phyloP scores from a whole-genome alignment of 768 basidiomycete species.

The Mycena maculata region DNA sequence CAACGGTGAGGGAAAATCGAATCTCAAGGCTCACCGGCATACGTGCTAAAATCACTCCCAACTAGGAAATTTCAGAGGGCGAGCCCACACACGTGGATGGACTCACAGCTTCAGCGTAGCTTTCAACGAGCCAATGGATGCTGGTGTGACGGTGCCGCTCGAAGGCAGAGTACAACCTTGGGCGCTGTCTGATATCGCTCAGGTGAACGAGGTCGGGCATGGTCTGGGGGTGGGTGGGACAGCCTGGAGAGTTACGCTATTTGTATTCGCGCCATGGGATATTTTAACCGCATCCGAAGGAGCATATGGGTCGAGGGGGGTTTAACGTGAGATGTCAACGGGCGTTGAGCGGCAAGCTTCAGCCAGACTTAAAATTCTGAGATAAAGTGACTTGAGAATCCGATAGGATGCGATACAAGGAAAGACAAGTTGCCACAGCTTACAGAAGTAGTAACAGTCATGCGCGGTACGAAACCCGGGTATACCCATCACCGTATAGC shows the following conservation, averaged over 20 bases:
- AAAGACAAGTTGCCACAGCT: background rate
- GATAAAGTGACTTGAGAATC: no score
- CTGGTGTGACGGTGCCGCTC: slow-evolving; percentile 34
- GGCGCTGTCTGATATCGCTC: slow-evolving; percentile 15
- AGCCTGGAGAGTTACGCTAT: background rate
- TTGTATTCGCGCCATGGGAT: slow-evolving; percentile 3
- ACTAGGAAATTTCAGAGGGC: background rate
- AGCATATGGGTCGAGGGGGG: background rate
- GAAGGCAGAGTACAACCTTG: slow-evolving; percentile 5
- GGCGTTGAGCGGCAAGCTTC: background rate
- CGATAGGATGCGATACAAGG: background rate
- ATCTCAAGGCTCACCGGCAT: slow-evolving; percentile 47
- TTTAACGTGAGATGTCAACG: background rate
- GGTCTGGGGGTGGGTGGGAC: background rate
- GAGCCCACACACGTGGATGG: no score
- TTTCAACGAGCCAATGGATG: slow-evolving; percentile 66
- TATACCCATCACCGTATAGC: background rate
- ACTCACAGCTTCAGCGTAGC: slow-evolving; percentile 68
- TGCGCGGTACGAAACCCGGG: background rate
- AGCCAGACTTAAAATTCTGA: no score
- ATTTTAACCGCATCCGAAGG: background rate
- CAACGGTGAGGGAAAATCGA: background rate
- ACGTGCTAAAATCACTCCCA: background rate
- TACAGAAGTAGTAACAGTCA: background rate
- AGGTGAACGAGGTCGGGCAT: slow-evolving; percentile 18